These are phyloP conservation scores for Penicillium riverlandense DNA, from an alignment of 495 filamentous ascomycete genomes.

Conservation along the genomic window DNA sequence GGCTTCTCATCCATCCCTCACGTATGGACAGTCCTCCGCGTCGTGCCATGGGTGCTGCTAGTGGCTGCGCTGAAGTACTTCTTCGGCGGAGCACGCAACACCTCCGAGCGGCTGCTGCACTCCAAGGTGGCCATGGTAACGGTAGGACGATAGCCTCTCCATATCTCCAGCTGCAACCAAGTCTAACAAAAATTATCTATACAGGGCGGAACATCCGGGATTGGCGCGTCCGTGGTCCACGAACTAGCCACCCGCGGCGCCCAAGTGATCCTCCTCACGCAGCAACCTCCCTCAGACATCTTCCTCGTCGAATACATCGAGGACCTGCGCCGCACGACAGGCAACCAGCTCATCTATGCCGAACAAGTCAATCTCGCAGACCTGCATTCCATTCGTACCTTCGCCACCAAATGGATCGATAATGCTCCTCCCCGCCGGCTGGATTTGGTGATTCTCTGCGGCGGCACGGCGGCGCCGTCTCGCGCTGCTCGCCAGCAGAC, in stretches of 20 bases:
- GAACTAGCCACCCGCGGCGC: slow-evolving; percentile 77
- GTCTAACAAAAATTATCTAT: neutral
- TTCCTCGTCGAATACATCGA: slow-evolving; percentile 91
- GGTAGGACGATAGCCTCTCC: slow-evolving; percentile 30
- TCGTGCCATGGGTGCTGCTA: slow-evolving; percentile 47
- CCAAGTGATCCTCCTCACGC: slow-evolving; percentile 85
- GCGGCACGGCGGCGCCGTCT: slow-evolving; percentile 58
- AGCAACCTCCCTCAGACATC: slow-evolving; percentile 68
- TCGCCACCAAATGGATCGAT: slow-evolving; percentile 98
- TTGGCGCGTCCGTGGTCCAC: slow-evolving; percentile 68
- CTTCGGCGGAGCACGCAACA: slow-evolving; percentile 66
- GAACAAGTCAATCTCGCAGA: slow-evolving; percentile 88
- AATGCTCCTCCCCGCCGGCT: slow-evolving; percentile 87
- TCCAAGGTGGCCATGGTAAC: slow-evolving; percentile 91
- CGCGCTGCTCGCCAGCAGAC: slow-evolving; percentile 38
- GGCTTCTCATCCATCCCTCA: slow-evolving; percentile 64
- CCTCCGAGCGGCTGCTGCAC: slow-evolving; percentile 80
- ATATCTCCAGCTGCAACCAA: neutral
- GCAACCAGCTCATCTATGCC: slow-evolving; percentile 86
- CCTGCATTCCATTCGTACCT: slow-evolving; percentile 78
- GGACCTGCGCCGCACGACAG: slow-evolving; percentile 71
- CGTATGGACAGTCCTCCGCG: slow-evolving; percentile 51
- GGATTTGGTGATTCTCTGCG: slow-evolving; percentile 88
- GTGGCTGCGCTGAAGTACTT: slow-evolving; percentile 69
- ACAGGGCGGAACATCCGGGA: slow-evolving; percentile 87